Evolutionary conservation across 805 yeast genomes (phyloP), one percentile per base, ranked within the genome.

Genomic region (Tetrapisispora taiwanensis): DNA sequence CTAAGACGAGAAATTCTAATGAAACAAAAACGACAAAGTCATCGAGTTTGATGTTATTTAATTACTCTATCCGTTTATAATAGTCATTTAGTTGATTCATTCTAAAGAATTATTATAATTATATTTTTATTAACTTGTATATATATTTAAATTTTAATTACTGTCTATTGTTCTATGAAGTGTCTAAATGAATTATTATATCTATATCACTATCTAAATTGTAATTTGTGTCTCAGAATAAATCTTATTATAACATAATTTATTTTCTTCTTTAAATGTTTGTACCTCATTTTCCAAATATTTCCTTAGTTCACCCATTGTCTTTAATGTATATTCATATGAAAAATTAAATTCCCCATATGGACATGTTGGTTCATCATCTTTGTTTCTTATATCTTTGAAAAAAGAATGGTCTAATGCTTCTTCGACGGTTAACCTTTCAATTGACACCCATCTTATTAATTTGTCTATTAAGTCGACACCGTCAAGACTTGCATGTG

Each of bases 401-500:
- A 87, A 66, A 54, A 73, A 84, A 1, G 69, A 67, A 54, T 83
- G 87, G 5, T 65, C 63, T 12, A 89, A 57, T 1, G 84, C 76
- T 48, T 74, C 67, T 3, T 69, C 71, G 1, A 83, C 84, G 0
- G 70, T 70, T 22, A 69, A 66, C 42, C 97, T 69, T 18, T 58
- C 52, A 1, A 57, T 62, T 0, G 81, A 73, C 46, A 77, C 81
- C 88, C 95, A 89, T 41, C 72, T 67, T 12, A 89, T 53, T 37
- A 88, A 63, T 10, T 56, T 59, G 1, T 69, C 69, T 27, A 88
- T 55, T 40, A 89, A 64, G 36, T 76, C 71, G 9, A 69, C 63
- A 2, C 84, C 83, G 1, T 58, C 59, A 0, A 44, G 48, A 10
- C 74, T 68, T 0, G 88, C 86, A 57, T 69, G 76, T 1, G 94